Conservation (phyloP, 345 rosid genomes). For the Barbarea vulgaris region DNA sequence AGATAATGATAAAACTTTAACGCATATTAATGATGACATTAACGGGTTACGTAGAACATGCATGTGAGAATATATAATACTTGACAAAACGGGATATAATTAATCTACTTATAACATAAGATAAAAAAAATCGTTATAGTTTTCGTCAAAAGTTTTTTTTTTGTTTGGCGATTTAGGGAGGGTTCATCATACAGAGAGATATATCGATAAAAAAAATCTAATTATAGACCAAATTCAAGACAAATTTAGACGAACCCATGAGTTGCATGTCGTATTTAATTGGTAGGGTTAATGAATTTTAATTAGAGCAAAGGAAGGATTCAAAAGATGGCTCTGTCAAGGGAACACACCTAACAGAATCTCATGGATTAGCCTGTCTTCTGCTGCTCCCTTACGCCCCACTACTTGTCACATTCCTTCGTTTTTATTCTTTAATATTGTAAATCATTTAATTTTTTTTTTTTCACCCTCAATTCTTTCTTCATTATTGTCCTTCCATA, state of each 20-base stretch:
- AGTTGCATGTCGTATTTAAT: constrained; percentile 18
- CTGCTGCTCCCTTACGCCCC: constrained; percentile 42
- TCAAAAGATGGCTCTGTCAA: constrained; percentile 48
- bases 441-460: background rate
- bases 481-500: constrained; percentile 39
- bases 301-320: constrained; percentile 9
- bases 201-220: too few relatives aligned
- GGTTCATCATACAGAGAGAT: too few relatives aligned
- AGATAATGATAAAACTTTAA: background rate
- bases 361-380: constrained; percentile 55
- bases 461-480: constrained; percentile 18
- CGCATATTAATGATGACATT: background rate
- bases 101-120: background rate
- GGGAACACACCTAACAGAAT: constrained; percentile 75
- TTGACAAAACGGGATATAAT: too few relatives aligned
- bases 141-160: background rate
- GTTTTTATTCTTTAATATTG: constrained; percentile 22
- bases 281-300: constrained; percentile 19
- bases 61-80: too few relatives aligned
- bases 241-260: constrained; percentile 17
- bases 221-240: constrained; percentile 11
- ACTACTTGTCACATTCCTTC: constrained; percentile 41
- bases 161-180: background rate
- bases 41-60: background rate
- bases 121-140: background rate